A percentile compares a stretch with the other conserved stretches of the same genome.
phyloP scores from a whole-genome alignment of 1,139 yeast genomes.

The Kurtzmaniella quercitrusa region DNA sequence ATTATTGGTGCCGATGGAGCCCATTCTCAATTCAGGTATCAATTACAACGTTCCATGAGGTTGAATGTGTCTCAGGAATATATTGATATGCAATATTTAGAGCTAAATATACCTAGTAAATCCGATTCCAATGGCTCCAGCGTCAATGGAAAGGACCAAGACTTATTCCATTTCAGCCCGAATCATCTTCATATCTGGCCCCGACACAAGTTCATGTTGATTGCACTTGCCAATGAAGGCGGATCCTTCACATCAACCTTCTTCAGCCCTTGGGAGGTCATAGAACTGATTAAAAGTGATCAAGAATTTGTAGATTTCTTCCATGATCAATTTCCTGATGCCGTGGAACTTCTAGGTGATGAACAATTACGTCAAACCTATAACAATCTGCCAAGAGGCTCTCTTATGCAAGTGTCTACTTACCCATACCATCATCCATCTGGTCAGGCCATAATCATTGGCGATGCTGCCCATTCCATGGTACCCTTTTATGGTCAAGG shows the following conservation, averaged over 20 bases:
- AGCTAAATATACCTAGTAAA: conserved; percentile 66
- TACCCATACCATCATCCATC: conserved; percentile 62
- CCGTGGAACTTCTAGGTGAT: conserved; percentile 61
- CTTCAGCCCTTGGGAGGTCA: conserved; percentile 73
- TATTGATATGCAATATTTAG: conserved; percentile 81
- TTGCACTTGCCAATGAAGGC: conserved; percentile 80
- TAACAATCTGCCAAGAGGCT: conserved; percentile 65
- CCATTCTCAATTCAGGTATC: conserved; percentile 68
- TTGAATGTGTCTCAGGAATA: conserved; percentile 75
- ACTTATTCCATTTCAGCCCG: conserved; percentile 52
- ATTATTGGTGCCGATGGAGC: conserved; percentile 88
- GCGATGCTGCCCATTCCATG: conserved; percentile 96
- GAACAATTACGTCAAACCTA: conserved; percentile 50
- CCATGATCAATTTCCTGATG: conserved; percentile 65
- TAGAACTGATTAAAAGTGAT: conserved; percentile 47
- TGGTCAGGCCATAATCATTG: conserved; percentile 67
- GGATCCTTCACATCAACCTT: conserved; percentile 89
- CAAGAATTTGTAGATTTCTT: conserved; percentile 54
- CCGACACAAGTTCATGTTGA: conserved; percentile 77
- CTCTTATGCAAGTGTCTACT: conserved; percentile 65
- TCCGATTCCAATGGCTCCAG: conserved; percentile 9
- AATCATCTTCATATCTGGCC: conserved; percentile 95
- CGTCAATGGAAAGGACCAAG: conserved; percentile 6
- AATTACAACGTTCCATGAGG: conserved; percentile 60
- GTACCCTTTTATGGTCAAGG: conserved; percentile 98